Conservation (phyloP, 2,329 filamentous ascomycete species). For the Sporothrix protearum region DNA sequence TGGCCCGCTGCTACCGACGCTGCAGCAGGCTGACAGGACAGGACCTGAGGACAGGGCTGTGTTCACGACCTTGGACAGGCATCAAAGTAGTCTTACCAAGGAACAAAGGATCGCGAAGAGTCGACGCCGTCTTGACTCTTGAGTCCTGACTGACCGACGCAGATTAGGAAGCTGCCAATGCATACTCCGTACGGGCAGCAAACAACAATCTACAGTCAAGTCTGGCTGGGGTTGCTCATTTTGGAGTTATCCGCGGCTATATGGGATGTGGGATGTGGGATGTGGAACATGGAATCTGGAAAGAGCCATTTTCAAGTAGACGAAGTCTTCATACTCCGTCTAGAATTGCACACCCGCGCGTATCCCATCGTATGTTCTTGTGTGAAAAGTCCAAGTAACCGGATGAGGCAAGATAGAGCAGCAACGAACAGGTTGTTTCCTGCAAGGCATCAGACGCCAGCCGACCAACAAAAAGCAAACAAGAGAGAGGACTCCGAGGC, state of each 20-base stretch:
- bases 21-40: slow-evolving; percentile 9
- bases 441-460: neutral
- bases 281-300: too few species aligned
- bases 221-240: neutral
- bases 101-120: neutral
- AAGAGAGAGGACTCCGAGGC: neutral
- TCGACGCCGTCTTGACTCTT: too few species aligned
- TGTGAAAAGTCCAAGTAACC: neutral
- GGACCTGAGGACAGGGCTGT: neutral
- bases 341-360: too few species aligned
- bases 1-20: neutral
- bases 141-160: neutral
- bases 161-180: slow-evolving; percentile 3
- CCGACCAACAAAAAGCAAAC: neutral
- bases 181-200: too few species aligned
- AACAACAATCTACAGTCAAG: neutral
- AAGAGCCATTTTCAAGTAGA: neutral
- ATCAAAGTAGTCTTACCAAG: neutral
- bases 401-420: neutral
- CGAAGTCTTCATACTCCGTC: neutral
- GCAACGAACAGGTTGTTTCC: neutral
- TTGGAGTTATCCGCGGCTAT: neutral
- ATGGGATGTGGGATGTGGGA: too few species aligned
- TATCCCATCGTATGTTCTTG: neutral
- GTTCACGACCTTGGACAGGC: neutral